These are phyloP conservation scores for Ramaria rubella DNA, from an alignment of 768 basidiomycete genomes.

Conservation along the genomic window DNA sequence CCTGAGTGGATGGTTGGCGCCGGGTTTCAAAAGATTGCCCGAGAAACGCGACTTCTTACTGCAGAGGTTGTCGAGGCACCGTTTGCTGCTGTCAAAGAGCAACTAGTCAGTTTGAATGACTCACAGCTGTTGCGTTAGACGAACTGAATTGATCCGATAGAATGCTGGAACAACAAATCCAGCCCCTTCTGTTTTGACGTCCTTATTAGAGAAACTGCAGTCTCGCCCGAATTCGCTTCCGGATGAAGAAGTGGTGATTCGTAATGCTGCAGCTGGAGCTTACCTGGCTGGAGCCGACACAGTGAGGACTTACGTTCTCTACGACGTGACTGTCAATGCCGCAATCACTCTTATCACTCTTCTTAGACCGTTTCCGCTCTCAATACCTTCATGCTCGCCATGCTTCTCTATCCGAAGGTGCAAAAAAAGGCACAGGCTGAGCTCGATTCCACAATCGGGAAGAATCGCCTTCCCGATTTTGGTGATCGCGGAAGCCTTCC, in stretches of 20 bases:
- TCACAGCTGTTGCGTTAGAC: background rate
- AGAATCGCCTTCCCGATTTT: slow-evolving; percentile 19
- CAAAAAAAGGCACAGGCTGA: slow-evolving; percentile 10
- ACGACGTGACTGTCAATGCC: too few relatives aligned
- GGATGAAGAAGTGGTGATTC: background rate
- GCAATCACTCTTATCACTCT: background rate
- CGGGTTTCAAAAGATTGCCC: slow-evolving; percentile 1
- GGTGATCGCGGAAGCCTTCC: slow-evolving; percentile 23
- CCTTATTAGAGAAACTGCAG: background rate
- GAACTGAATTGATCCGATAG: background rate
- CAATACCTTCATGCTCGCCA: slow-evolving; percentile 7
- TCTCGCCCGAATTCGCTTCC: background rate
- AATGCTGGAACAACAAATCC: background rate
- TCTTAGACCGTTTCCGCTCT: slow-evolving; percentile 4
- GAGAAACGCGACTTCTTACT: slow-evolving; percentile 14
- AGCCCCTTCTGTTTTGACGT: background rate
- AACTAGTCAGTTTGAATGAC: slow-evolving; percentile 20
- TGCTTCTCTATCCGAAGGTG: slow-evolving; percentile 9
- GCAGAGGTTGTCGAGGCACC: slow-evolving; percentile 27
- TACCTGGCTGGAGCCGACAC: background rate
- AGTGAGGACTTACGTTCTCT: background rate
- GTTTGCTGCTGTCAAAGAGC: slow-evolving; percentile 39
- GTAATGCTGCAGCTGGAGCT: background rate
- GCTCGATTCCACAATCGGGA: slow-evolving; percentile 12
- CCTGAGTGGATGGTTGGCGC: slow-evolving; percentile 1